A percentile compares a stretch with the other conserved stretches of the same genome.
Evolutionary conservation across 2,329 filamentous ascomycete genomes (phyloP).

Genomic region (Cladophialophora yegresii): DNA sequence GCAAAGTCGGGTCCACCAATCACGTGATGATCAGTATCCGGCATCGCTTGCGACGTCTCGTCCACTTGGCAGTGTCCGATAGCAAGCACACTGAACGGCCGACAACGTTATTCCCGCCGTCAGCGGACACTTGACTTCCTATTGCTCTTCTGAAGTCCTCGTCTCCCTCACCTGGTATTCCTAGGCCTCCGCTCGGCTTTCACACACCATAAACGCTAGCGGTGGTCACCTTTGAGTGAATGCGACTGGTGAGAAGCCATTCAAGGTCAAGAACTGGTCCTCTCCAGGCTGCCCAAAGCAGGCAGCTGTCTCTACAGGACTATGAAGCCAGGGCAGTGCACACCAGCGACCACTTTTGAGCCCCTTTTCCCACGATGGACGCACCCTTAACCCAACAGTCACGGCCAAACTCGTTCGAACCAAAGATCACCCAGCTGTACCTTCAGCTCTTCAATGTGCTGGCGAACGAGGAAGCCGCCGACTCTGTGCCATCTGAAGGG

Average conservation of each 20-base stretch:
- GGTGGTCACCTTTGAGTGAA: not conserved
- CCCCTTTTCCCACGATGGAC: conserved; percentile 25
- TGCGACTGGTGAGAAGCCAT: not conserved
- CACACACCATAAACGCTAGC: not conserved
- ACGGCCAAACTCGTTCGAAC: conserved; percentile 86
- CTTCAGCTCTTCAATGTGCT: conserved; percentile 70
- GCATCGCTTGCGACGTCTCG: not conserved
- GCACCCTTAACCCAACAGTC: conserved; percentile 93
- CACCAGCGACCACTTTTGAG: not conserved
- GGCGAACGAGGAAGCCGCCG: conserved; percentile 56
- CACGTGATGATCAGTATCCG: not conserved
- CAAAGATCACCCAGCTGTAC: conserved; percentile 91
- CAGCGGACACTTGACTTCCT: not conserved
- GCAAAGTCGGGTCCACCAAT: not conserved
- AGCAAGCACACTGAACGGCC: not conserved
- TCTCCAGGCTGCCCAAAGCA: not conserved
- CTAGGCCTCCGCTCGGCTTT: not conserved
- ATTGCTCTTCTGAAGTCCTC: not conserved
- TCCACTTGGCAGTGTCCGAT: not conserved
- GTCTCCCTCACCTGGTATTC: not conserved
- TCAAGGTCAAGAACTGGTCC: not conserved
- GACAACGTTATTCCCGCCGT: not conserved
- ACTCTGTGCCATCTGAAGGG: conserved; percentile 73
- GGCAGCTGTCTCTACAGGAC: not conserved
- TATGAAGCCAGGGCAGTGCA: conserved; percentile 1